Evolutionary conservation across 441 rosid species (phyloP), one percentile per base, ranked within the genome.

Genomic region (Breynia disticha): DNA sequence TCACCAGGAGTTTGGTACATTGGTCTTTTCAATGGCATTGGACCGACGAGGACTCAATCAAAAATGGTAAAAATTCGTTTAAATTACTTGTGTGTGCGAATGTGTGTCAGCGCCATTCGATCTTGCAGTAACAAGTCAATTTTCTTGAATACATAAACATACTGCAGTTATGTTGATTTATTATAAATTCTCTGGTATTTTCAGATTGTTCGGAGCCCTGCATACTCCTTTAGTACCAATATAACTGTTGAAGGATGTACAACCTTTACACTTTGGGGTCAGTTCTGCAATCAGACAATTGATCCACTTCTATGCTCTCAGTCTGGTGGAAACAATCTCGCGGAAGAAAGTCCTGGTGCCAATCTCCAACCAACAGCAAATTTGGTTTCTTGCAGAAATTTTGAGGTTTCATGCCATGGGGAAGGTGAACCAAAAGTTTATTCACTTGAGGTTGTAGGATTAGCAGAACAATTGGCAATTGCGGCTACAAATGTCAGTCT

Each of bases 21-120:
- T 52, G 97, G 95, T 61, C 83, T 88, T 71, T 93, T 93, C 65
- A 93, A 93, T 37, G 98, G 98, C 44, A 66, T 88, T 65, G 98
- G 97, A 45, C 78, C 82, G 66, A 72, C 79, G 32, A 84, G 91
- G 69, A 76, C 98, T 39, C 96, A 89, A 55, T 86, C 86, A 52
- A 93, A 88, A 74, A 88, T 91, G 98, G 95, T 91, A 79, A 51
- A 14, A 8, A 38, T 57, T 22, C 35, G 5, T 28, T 28, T 1
- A 28, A 28, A 28, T 5, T 28, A 2, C 35, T 28, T 28, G 3
- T 24, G 5, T 28, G 8, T 28, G 35, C 35, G n/a, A n/a, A n/a
- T n/a, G n/a, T n/a, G n/a, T n/a, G n/a, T n/a, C n/a, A n/a, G n/a
- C n/a, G n/a, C n/a, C 50, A 19, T 38, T 32, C 19, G 49, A 39